Evolutionary conservation across 768 basidiomycete genomes (phyloP), one percentile per base, ranked within the genome.

Genomic region (Coprinopsis cinerea): DNA sequence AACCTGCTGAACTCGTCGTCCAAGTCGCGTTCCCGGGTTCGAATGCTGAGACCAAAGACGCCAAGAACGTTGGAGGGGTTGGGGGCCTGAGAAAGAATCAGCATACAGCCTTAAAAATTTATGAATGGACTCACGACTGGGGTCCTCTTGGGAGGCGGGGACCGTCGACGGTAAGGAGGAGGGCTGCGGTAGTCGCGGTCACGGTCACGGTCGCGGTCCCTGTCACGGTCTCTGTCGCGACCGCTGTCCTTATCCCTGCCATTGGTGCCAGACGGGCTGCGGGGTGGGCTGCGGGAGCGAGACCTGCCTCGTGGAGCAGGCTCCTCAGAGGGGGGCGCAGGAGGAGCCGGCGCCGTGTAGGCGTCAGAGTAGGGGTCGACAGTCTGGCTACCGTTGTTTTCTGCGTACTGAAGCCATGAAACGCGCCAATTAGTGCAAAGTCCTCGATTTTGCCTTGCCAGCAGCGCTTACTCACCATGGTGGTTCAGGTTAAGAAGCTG

Each of bases 11-110:
- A 98, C 66, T 96, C 93, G 56, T 95, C 90, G 56, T 97, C 92
- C 42, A 99, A 73, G 63, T 98, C 95, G 35, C 88, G 81, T 63
- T 99, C 95, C 48, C 84, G 79, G 2, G 95, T 97, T 48, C 94
- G 82, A 49, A 99, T 95, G 59, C 92, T 94, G 35, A 98, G 71
- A n/a, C 95, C 95, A 57, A 98, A 99, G n/a, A 97, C 92, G 51
- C 95, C 95, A 53, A 99, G 76, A 26, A 95, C 92, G 53, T 77
- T 84, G 58, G 88, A 85, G 18, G 92, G 88, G 65, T 85, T 86
- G 43, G 91, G 90, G 57, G 86, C 87, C 88, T 91, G 78, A 73
- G 75, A 66, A 39, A 39, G 17, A 18, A 18, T 6, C 36, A 32
- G 15, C 15, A 32, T n/a, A 32, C 30, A 32, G 7, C 18, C 36